A percentile compares a stretch with the other conserved stretches of the same genome.
phyloP scores from a whole-genome alignment of 768 basidiomycete genomes.

The Mycena galopus region DNA sequence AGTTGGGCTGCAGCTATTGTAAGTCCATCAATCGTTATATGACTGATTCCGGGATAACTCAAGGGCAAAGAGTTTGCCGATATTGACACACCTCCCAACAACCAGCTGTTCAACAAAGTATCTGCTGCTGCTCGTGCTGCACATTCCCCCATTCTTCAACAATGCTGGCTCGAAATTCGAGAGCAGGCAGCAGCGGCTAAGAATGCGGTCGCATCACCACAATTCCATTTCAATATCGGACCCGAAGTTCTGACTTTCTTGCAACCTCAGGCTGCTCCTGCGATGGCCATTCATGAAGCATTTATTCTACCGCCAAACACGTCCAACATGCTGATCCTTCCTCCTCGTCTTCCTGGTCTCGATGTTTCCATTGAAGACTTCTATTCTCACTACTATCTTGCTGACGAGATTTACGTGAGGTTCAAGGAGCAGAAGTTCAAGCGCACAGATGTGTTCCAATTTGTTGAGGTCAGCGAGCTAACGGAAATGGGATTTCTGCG shows the following conservation, averaged over 20 bases:
- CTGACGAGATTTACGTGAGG: constrained; percentile 10
- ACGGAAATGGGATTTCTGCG: no score
- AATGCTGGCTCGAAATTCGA: constrained; percentile 26
- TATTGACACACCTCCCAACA: constrained; percentile 34
- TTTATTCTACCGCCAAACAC: background rate
- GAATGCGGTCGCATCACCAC: background rate
- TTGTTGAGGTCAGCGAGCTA: constrained; percentile 33
- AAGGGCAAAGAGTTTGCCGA: no score
- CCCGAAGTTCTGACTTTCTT: constrained; percentile 1
- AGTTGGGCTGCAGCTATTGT: constrained; percentile 38
- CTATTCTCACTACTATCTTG: constrained; percentile 15
- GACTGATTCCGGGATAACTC: background rate
- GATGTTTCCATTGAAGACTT: constrained; percentile 24
- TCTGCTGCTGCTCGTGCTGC: constrained; percentile 12
- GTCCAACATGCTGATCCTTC: constrained; percentile 9
- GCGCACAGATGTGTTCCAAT: constrained; percentile 31
- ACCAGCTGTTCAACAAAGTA: constrained; percentile 32
- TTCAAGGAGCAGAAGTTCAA: constrained; percentile 30
- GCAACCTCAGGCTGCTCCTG: background rate
- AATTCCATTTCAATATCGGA: constrained; percentile 7
- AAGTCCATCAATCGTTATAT: no score
- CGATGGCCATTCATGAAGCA: background rate
- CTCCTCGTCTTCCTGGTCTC: background rate
- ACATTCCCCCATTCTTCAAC: constrained; percentile 38
- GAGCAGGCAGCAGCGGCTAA: background rate